Base-by-base conservation (phyloP, 352 stramenopile genomes). In the Phytophthora macrochlamydospora region DNA sequence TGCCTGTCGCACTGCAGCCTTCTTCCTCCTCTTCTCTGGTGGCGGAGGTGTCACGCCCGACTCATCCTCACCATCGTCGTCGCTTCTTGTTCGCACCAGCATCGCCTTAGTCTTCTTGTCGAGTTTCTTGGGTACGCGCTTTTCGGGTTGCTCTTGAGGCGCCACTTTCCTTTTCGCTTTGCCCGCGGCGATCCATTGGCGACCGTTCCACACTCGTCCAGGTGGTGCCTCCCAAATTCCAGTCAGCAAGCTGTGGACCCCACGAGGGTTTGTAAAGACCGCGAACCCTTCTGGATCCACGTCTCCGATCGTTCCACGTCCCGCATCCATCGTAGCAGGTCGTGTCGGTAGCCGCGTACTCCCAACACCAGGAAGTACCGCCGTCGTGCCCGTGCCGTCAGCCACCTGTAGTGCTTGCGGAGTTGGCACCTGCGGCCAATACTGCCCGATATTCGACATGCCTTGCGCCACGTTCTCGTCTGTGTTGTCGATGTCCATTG, bases 331-430 rank as follows among this genome's bases (percentile, higher is more conserved):
- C 43, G 54, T 40, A 1, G 18, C 33, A 24, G 18, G 18, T 4
- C 44, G 18, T 24, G 18, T 12, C 2, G 24, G n/a, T 8, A 62
- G 18, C 2, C 55, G 44, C 3, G 33, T 24, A 8, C 55, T 45
- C 12, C 45, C 35, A 18, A 63, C 50, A 6, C 56, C 56, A 44
- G 56, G 46, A 3, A 63, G 50, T 7, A 63, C 56, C 12, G 13
- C 51, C 12, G 29, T 56, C 14, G 40, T 13, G 0, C 46, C 48
- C 6, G 29, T 63, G 24, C 46, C 56, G 0, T 37, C 46, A 2
- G 29, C 35, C 45, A 63, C 51, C 24, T 33, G 46, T 2, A 51
- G 18, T 13, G 44, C 14, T 9, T 50, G 49, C 7, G 33, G 35
- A 8, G n/a, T 50, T 18, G 33, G 37, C 3, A 35, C 46, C 8